Conservation (phyloP, 768 basidiomycete species). For the Phylloporus scabripes region DNA sequence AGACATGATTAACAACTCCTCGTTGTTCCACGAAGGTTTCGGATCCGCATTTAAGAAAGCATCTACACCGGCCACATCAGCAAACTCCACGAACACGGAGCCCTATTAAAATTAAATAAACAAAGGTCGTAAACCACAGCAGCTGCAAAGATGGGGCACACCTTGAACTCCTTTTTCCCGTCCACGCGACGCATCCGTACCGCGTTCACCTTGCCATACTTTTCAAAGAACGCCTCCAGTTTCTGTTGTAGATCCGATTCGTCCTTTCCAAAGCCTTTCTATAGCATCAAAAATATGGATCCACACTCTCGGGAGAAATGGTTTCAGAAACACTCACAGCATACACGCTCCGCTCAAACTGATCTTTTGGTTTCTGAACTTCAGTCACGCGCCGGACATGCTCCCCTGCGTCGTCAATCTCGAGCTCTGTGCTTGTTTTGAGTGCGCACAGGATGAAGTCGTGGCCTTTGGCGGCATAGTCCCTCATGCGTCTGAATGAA, state of each 20-base stretch:
- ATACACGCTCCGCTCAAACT: slow-evolving; percentile 82
- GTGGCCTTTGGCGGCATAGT: slow-evolving; percentile 52
- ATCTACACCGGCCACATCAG: slow-evolving; percentile 60
- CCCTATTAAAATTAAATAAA: slow-evolving; percentile 43
- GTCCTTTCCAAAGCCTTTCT: slow-evolving; percentile 88
- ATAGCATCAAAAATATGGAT: slow-evolving; percentile 2
- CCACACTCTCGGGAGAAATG: neutral
- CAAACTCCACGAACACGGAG: slow-evolving; percentile 91
- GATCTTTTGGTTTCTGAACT: slow-evolving; percentile 69
- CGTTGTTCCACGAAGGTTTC: slow-evolving; percentile 74
- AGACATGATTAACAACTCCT: slow-evolving; percentile 77
- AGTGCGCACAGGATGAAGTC: slow-evolving; percentile 73
- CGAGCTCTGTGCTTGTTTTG: slow-evolving; percentile 48
- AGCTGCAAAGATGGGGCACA: slow-evolving; percentile 25
- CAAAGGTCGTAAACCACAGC: neutral
- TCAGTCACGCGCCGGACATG: slow-evolving; percentile 74
- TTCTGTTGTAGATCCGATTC: slow-evolving; percentile 58
- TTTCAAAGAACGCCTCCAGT: slow-evolving; percentile 74
- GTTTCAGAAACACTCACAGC: slow-evolving; percentile 54
- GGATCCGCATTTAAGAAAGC: slow-evolving; percentile 77
- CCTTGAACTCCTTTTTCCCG: slow-evolving; percentile 85
- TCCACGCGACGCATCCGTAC: slow-evolving; percentile 84
- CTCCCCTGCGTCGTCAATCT: slow-evolving; percentile 66
- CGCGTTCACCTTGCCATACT: slow-evolving; percentile 72
- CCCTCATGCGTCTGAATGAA: slow-evolving; percentile 94